Base-by-base conservation (phyloP, 192 early-diverging fungal species). In the Coemansia sp. region DNA sequence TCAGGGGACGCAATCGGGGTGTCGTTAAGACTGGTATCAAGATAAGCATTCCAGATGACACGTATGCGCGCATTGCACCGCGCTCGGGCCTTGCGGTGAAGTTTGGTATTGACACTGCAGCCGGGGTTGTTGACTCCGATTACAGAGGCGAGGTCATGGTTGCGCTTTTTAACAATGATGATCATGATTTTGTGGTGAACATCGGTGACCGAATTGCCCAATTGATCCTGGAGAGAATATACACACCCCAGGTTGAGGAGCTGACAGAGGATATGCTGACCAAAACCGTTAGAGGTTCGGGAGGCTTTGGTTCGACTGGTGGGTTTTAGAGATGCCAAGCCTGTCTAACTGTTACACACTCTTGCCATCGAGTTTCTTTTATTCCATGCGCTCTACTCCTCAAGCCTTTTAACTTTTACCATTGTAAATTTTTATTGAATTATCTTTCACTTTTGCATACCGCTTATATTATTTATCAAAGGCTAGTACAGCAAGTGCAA, bases 151-250 rank as follows among this genome's bases (percentile, higher is more conserved):
- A 85, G 19, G 35, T 97, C 26, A 85, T 88, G 34, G 83, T 97
- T 5, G 81, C 94, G 1, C 63, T 96, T 56, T 95, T 96, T 66
- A 96, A 94, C 79, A 90, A 93, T 72, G 77, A 81, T 38, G 81
- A 89, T 39, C 64, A 72, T 0, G 84, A 90, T 17, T 73, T 78
- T 78, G 26, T 57, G 75, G 83, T 99, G 46, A 82, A 85, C 33
- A 66, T 81, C 35, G 97, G 97, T 13, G 95, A 99, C 64, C 83
- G 97, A 22, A 83, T 99, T 65, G 97, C 97, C 10, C 97, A 99
- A 74, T 67, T 99, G 44, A 83, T 99, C 26, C 69, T 99, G 9
- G 97, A 97, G 65, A 70, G 79, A 38, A 91, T 95, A 24, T 82
- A 60, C 33, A 90, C 85, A 2, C 88, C 93, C 4, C 81, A 86